These are phyloP conservation scores for Penicillium soppii DNA, from an alignment of 495 filamentous ascomycete species.

Conservation along the genomic window DNA sequence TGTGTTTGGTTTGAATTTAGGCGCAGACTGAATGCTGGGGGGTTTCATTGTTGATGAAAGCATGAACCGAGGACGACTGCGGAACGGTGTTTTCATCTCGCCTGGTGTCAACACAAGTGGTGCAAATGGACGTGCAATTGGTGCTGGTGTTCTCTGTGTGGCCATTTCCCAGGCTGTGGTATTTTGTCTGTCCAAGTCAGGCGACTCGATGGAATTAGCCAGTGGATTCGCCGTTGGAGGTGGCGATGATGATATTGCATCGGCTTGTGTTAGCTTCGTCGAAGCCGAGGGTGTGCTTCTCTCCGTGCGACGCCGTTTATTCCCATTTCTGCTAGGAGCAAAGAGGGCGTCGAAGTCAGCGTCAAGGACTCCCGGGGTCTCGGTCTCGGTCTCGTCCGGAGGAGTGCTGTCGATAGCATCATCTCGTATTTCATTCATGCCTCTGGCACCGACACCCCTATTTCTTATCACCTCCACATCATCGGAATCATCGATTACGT, in stretches of 20 bases:
- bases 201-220: background rate
- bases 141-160: constrained; percentile 8
- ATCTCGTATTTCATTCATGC: constrained; percentile 1
- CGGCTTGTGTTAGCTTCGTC: background rate
- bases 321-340: constrained; percentile 16
- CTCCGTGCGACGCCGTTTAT: constrained; percentile 32
- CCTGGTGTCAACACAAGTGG: constrained; percentile 18
- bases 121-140: constrained; percentile 1
- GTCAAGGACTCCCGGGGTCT: constrained; percentile 14
- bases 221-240: constrained; percentile 7
- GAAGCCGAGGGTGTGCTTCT: background rate
- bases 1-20: constrained; percentile 11
- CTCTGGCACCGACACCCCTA: background rate
- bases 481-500: constrained; percentile 39
- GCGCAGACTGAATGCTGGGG: constrained; percentile 18
- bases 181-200: background rate
- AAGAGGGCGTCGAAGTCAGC: constrained; percentile 35
- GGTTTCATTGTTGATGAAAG: constrained; percentile 22
- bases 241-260: constrained; percentile 20
- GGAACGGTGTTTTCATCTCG: constrained; percentile 20
- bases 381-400: constrained; percentile 6
- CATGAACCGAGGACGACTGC: constrained; percentile 29
- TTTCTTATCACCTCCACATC: constrained; percentile 17
- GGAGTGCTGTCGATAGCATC: constrained; percentile 24
- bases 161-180: background rate